Evolutionary conservation across 179 eudicot species (phyloP).

Genomic region (Vitellaria paradoxa): DNA sequence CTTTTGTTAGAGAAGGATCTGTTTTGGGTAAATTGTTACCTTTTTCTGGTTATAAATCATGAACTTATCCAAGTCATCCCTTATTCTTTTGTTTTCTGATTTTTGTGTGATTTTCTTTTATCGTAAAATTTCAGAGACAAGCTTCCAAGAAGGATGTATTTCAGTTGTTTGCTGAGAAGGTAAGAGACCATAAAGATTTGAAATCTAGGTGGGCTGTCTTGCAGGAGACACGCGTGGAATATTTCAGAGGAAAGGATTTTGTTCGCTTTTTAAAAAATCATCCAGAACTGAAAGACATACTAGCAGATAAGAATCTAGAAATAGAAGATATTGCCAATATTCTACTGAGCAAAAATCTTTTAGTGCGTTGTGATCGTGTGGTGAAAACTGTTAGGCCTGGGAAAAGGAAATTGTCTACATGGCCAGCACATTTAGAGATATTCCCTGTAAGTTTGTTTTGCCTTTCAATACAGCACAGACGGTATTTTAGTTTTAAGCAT

Average conservation of each 20-base stretch:
- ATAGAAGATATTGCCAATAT: conserved; percentile 78
- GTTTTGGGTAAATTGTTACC: no score
- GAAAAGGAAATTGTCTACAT: conserved; percentile 92
- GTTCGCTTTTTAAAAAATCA: conserved; percentile 76
- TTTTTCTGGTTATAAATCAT: not conserved
- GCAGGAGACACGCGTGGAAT: conserved; percentile 98
- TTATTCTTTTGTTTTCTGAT: not conserved
- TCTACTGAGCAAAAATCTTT: conserved; percentile 70
- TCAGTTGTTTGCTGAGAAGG: conserved; percentile 88
- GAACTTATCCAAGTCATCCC: not conserved
- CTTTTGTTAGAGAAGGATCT: no score
- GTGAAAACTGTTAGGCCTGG: conserved; percentile 97
- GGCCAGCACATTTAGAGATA: conserved; percentile 98
- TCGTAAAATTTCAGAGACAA: conserved; percentile 59
- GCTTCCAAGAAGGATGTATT: conserved; percentile 75
- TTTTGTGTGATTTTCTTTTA: not conserved
- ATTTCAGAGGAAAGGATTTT: conserved; percentile 96
- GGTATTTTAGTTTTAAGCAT: no score
- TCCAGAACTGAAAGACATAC: conserved; percentile 69
- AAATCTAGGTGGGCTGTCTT: conserved; percentile 98
- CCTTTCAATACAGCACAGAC: not conserved
- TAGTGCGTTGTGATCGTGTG: conserved; percentile 96
- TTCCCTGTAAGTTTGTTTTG: conserved; percentile 58
- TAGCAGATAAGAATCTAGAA: conserved; percentile 67
- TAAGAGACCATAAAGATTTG: conserved; percentile 85